Evolutionary conservation across 2,329 filamentous ascomycete species (phyloP).

Genomic region (Sporothrix mexicana): DNA sequence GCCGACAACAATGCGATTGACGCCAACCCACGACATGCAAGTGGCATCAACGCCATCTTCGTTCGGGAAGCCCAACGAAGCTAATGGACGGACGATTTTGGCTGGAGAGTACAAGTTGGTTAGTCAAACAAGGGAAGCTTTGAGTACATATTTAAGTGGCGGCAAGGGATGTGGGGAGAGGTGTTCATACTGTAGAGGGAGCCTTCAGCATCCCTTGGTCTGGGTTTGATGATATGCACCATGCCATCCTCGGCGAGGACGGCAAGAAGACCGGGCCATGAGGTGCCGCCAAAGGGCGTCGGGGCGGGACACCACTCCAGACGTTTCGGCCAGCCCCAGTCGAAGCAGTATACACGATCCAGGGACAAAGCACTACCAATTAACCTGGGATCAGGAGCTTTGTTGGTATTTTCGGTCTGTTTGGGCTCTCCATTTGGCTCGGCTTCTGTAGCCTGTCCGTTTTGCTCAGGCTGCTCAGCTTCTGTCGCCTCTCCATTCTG

Average conservation of each 20-base stretch:
- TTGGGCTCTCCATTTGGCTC: no score
- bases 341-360: constrained; percentile 54
- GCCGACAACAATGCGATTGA: constrained; percentile 61
- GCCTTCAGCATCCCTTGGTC: constrained; percentile 35
- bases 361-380: constrained; percentile 37
- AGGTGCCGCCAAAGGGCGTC: constrained; percentile 39
- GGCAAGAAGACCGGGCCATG: constrained; percentile 50
- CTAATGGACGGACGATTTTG: constrained; percentile 52
- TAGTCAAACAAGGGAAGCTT: neutral
- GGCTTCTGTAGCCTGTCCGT: no score
- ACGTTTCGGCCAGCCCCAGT: constrained; percentile 57
- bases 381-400: no score
- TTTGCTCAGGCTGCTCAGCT: no score
- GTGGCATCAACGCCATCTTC: constrained; percentile 58
- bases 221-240: constrained; percentile 56
- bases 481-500: no score
- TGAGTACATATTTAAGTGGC: no score
- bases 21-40: constrained; percentile 60
- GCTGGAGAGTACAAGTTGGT: constrained; percentile 45
- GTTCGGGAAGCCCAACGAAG: constrained; percentile 51
- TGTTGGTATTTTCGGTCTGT: no score
- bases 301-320: constrained; percentile 61
- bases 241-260: constrained; percentile 59
- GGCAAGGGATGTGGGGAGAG: no score
- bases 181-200: constrained; percentile 50